Conservation (phyloP, 2,329 filamentous ascomycete genomes). For the Domatiomyces catenatus region DNA sequence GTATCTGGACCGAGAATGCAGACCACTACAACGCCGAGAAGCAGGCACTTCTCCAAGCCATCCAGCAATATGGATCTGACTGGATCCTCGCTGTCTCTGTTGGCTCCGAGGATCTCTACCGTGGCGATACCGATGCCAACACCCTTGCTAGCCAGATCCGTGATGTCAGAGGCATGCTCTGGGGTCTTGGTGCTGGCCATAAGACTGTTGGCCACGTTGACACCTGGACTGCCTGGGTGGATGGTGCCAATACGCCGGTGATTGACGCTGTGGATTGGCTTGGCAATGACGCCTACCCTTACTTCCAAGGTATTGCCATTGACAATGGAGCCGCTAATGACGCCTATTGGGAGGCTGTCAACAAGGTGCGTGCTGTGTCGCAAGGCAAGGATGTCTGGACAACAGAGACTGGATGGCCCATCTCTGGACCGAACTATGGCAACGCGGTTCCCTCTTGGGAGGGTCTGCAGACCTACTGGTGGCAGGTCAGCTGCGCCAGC, state of each 20-base stretch:
- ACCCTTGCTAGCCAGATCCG: slow-evolving; percentile 33
- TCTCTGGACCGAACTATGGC: slow-evolving; percentile 49
- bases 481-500: slow-evolving; percentile 55
- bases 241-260: slow-evolving; percentile 44
- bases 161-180: slow-evolving; percentile 39
- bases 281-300: slow-evolving; percentile 51
- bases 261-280: slow-evolving; percentile 49
- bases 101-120: slow-evolving; percentile 54
- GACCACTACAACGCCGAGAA: slow-evolving; percentile 45
- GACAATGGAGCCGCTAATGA: slow-evolving; percentile 32
- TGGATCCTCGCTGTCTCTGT: slow-evolving; percentile 51
- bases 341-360: slow-evolving; percentile 36
- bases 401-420: slow-evolving; percentile 79
- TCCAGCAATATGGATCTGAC: slow-evolving; percentile 39
- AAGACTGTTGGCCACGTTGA: slow-evolving; percentile 51
- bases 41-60: slow-evolving; percentile 41
- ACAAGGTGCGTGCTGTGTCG: slow-evolving; percentile 26
- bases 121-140: slow-evolving; percentile 30
- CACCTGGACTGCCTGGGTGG: slow-evolving; percentile 50
- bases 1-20: slow-evolving; percentile 41
- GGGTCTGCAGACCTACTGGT: slow-evolving; percentile 70
- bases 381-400: slow-evolving; percentile 64
- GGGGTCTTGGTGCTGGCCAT: slow-evolving; percentile 29
- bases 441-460: slow-evolving; percentile 45
- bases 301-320: slow-evolving; percentile 47